Percentiles rank a stretch among this genome's conserved stretches.
Conservation (phyloP, 192 early-diverging fungal genomes). For the Mortierella antarctica region DNA sequence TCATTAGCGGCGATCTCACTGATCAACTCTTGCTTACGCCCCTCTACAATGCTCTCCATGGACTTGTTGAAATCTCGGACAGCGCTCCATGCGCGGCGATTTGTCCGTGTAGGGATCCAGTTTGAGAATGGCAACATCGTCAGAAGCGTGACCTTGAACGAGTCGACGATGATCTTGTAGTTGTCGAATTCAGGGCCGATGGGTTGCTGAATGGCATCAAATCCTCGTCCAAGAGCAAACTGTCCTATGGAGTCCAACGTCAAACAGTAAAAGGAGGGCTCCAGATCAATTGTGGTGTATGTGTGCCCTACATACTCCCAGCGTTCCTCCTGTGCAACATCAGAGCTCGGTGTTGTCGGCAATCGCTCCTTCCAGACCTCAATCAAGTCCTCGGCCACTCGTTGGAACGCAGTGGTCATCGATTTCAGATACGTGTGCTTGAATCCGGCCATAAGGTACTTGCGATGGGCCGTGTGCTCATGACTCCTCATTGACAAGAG, state of each 20-base stretch:
- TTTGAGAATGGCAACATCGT: constrained; percentile 36
- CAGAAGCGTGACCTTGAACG: constrained; percentile 34
- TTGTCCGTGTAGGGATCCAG: constrained; percentile 45
- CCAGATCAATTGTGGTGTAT: constrained; percentile 33
- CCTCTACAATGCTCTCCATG: constrained; percentile 33
- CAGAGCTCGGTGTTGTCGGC: not conserved
- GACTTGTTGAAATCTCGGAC: constrained; percentile 23
- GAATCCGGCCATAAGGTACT: constrained; percentile 31
- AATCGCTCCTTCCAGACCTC: constrained; percentile 13
- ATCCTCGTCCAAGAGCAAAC: constrained; percentile 45
- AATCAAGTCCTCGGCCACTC: constrained; percentile 25
- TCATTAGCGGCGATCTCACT: constrained; percentile 19
- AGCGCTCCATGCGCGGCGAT: constrained; percentile 37
- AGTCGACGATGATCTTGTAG: constrained; percentile 49
- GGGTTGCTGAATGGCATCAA: constrained; percentile 31
- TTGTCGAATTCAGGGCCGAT: constrained; percentile 38
- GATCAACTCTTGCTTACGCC: constrained; percentile 19
- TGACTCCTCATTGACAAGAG: constrained; percentile 31
- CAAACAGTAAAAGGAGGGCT: constrained; percentile 39
- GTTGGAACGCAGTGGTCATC: constrained; percentile 31
- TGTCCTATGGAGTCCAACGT: constrained; percentile 41
- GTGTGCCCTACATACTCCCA: constrained; percentile 21
- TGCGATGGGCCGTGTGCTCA: constrained; percentile 32
- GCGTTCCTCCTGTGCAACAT: not conserved
- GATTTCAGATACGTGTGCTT: constrained; percentile 43